Conservation (phyloP, 768 basidiomycete species). For the Trametes elegans region DNA sequence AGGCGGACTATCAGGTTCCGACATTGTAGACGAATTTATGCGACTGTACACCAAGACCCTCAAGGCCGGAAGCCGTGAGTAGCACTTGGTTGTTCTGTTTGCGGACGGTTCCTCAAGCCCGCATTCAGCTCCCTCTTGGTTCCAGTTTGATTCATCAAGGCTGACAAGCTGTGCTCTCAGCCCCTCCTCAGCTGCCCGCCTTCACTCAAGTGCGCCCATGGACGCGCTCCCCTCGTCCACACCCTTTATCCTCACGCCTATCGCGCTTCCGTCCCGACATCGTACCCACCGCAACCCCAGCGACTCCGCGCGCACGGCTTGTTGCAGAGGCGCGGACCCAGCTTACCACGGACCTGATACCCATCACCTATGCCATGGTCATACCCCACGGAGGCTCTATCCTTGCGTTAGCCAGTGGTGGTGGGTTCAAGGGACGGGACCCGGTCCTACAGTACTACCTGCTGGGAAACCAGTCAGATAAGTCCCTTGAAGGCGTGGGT, state of each 20-base stretch:
- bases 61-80: slow-evolving; percentile 16
- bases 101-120: slow-evolving; percentile 2
- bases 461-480: slow-evolving; percentile 20
- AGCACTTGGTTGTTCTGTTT: background rate
- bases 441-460: slow-evolving; percentile 31
- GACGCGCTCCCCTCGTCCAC: slow-evolving; percentile 26
- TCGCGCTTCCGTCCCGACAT: slow-evolving; percentile 34
- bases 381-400: slow-evolving; percentile 27
- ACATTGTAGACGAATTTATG: slow-evolving; percentile 13
- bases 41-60: slow-evolving; percentile 3
- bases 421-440: slow-evolving; percentile 36
- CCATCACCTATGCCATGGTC: slow-evolving; percentile 5
- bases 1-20: background rate
- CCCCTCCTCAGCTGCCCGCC: slow-evolving; percentile 6
- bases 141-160: background rate
- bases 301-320: slow-evolving; percentile 26
- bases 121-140: background rate
- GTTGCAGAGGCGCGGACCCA: slow-evolving; percentile 39
- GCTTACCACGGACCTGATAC: slow-evolving; percentile 24
- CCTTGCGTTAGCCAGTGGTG: slow-evolving; percentile 25
- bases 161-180: background rate
- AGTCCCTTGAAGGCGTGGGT: slow-evolving; percentile 11
- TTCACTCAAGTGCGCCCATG: slow-evolving; percentile 22
- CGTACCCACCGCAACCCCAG: slow-evolving; percentile 16
- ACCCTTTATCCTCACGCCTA: slow-evolving; percentile 32